These are phyloP conservation scores for Penicillium argentinense DNA, from an alignment of 495 filamentous ascomycete genomes.

Conservation along the genomic window DNA sequence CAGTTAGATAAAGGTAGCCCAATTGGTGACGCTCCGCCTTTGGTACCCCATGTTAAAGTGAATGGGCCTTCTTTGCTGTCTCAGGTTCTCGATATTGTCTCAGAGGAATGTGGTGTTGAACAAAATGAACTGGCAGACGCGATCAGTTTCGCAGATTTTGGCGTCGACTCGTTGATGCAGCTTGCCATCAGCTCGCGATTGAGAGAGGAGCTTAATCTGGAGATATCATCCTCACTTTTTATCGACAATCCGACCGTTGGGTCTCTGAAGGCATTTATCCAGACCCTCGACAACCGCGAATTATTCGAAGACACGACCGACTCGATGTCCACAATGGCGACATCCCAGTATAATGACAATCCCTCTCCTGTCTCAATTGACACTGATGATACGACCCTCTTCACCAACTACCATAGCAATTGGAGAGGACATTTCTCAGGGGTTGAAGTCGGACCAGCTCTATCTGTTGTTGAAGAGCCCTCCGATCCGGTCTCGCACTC, in stretches of 20 bases:
- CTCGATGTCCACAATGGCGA: neutral
- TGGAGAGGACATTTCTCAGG: neutral
- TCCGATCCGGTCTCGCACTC: no score
- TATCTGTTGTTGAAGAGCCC: no score
- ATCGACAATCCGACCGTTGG: neutral
- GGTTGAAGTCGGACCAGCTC: no score
- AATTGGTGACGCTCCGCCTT: no score
- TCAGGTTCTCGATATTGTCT: slow-evolving; percentile 13
- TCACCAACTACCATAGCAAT: neutral
- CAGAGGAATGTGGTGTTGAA: slow-evolving; percentile 28
- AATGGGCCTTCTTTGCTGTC: neutral
- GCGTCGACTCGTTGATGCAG: slow-evolving; percentile 51
- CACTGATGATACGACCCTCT: neutral
- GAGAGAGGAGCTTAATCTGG: slow-evolving; percentile 34
- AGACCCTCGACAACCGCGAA: neutral
- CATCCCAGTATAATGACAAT: neutral
- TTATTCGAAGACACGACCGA: neutral
- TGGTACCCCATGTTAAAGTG: neutral
- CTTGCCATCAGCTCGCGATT: slow-evolving; percentile 42
- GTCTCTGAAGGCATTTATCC: neutral
- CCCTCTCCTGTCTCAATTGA: neutral
- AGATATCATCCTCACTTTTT: slow-evolving; percentile 8
- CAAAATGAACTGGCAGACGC: slow-evolving; percentile 31
- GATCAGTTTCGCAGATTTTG: slow-evolving; percentile 41
- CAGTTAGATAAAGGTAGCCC: neutral